Evolutionary conservation across 2,329 filamentous ascomycete species (phyloP), one percentile per base, ranked within the genome.

Genomic region (Penicillium sp.): DNA sequence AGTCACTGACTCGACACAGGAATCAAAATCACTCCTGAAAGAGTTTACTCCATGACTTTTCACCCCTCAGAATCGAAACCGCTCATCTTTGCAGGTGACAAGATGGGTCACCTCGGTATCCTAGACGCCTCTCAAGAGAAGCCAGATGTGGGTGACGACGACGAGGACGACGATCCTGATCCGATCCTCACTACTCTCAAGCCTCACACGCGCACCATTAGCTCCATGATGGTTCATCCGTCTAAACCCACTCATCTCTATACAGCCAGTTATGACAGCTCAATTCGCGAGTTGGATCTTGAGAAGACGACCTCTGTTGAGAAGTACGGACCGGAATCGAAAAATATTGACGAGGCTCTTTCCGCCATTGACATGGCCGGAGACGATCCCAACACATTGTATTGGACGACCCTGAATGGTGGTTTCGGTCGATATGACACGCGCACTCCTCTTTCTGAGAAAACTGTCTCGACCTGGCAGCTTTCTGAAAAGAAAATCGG

Each of bases 401-500:
- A 91, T 66, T 97, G 96, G 72, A 93, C 92, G 0, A 96, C 93
- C 0, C 77, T 99, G 0, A 81, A 89, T 31, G 94, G 94, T 1
- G 79, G 78, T 0, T 86, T 97, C 26, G 92, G 92, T 0, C 85
- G 88, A 1, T 85, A 94, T 65, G 94, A 99, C 65, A 80, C 87
- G 49, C 85, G 93, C 7, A 79, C 81, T 0, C 75, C 79, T 13
- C 72, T 75, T 0, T 49, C 56, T n/a, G 71, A 79, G 0, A 74
- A 74, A 6, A 79, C 84, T 2, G 80, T 82, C 0, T 83, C 90
- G 15, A 76, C 88, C 1, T 95, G 90, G 82, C 80, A 84, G 8
- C 76, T 97, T 0, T 88, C 86, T 0, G 91, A 95, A 48, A 92
- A 95, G 70, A 99, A 99, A 67, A 96, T 99, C 49, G 94, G 94